These are phyloP conservation scores for Lepiota venenata DNA, from an alignment of 768 basidiomycete species.

Conservation along the genomic window DNA sequence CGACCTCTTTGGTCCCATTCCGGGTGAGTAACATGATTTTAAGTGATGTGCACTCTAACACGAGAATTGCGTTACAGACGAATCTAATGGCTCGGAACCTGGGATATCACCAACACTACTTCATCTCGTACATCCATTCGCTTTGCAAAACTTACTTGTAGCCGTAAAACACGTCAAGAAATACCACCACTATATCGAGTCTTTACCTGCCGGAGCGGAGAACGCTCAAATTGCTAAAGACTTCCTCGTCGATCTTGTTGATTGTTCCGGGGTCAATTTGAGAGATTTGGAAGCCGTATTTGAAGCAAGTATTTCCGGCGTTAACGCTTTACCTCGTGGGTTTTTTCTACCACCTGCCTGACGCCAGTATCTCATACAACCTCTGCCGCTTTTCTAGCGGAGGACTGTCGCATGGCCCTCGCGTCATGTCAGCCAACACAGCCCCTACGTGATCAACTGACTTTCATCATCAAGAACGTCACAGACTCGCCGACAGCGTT, in stretches of 20 bases:
- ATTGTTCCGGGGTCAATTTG: slow-evolving; percentile 64
- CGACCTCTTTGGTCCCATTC: slow-evolving; percentile 12
- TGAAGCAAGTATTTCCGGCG: slow-evolving; percentile 30
- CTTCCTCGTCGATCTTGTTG: slow-evolving; percentile 58
- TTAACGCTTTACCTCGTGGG: slow-evolving; percentile 30
- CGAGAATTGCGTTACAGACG: not conserved
- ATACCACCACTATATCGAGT: slow-evolving; percentile 51
- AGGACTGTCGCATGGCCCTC: slow-evolving; percentile 49
- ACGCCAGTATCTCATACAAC: not conserved
- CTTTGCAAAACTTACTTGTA: slow-evolving; percentile 45
- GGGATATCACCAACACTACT: slow-evolving; percentile 35
- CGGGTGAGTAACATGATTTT: not conserved
- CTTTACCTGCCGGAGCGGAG: slow-evolving; percentile 54
- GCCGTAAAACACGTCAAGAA: slow-evolving; percentile 55
- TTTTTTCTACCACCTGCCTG: not conserved
- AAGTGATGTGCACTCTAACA: not conserved
- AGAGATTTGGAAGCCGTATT: slow-evolving; percentile 46
- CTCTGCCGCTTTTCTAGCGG: slow-evolving; percentile 31
- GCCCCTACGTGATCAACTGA: slow-evolving; percentile 39
- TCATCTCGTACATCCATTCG: slow-evolving; percentile 60
- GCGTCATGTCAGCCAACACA: slow-evolving; percentile 57
- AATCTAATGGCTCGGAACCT: not conserved
- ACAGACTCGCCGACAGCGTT: slow-evolving; percentile 43
- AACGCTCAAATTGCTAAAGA: slow-evolving; percentile 63
- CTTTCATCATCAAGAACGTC: slow-evolving; percentile 43